Base-by-base conservation (phyloP, 352 stramenopile genomes). In the Phytophthora palmivora region DNA sequence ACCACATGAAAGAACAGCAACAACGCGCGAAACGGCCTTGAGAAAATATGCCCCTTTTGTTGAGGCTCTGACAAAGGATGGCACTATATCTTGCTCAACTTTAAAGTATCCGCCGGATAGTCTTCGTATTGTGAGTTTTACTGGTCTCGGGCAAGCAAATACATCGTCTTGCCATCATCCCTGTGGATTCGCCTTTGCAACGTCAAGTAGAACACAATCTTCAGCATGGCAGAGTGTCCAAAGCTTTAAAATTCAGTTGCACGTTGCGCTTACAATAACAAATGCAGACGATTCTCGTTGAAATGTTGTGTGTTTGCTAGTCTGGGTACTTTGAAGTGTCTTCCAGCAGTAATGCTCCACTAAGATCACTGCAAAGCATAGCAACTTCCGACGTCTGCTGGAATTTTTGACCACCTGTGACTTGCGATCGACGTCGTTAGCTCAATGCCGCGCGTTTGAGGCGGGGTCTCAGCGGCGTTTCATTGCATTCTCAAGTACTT, bases 1-100 rank as follows among this genome's bases (percentile, higher is more conserved):
- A 12, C 30, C 30, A 34, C 30, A 12, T 34, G 30, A 34, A 34
- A 28, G 30, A 61, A 53, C 52, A 37, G 24, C 55, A 63, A 49
- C 55, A 58, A 49, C 18, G 30, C 39, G 11, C 33, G 14, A 48
- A 63, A 44, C 54, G 54, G 22, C 19, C 56, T 2, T 50, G 56
- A 65, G 41, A 66, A 59, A 63, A 45, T 45, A 37, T 30, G 39
- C 34, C 22, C 1, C 41, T 45, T 51, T 41, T 21, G 11, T 58
- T 52, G 57, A 65, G 47, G 46, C 46, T 37, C n/a, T 32, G 21
- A 21, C 57, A 42, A 39, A 44, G 10, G 37, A 24, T 57, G 49
- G 24, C 32, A 57, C 53, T 14, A 26, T 22, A 50, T 14, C 2
- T 6, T 28, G n/a, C 39, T 45, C 16, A 1, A n/a, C 38, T 45